Evolutionary conservation across 2,329 filamentous ascomycete species (phyloP).

Genomic region (Calonectria honghensis): DNA sequence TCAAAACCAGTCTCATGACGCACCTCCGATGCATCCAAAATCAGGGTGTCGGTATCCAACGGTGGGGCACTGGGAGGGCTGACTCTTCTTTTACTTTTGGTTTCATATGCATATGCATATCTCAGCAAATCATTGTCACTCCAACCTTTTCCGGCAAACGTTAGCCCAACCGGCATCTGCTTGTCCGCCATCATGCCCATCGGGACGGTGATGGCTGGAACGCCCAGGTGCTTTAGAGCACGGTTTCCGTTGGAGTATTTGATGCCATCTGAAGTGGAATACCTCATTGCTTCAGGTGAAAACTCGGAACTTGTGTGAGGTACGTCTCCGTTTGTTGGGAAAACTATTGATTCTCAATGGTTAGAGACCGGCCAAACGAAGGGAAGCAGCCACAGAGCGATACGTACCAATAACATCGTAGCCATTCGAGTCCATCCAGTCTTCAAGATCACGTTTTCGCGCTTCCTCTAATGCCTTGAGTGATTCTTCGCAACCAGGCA

Average conservation of each 20-base stretch:
- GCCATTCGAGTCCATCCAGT: constrained; percentile 54
- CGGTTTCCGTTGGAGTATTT: constrained; percentile 39
- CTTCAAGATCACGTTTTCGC: constrained; percentile 69
- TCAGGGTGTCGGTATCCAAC: constrained; percentile 6
- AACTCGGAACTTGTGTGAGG: constrained; percentile 25
- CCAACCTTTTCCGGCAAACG: constrained; percentile 31
- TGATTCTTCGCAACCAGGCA: constrained; percentile 35
- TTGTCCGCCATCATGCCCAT: constrained; percentile 39
- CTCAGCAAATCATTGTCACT: constrained; percentile 21
- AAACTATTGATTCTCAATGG: constrained; percentile 3
- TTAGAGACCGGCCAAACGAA: no score
- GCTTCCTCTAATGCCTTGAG: constrained; percentile 65
- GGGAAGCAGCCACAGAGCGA: background rate
- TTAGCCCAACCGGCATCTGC: constrained; percentile 39
- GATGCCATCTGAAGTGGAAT: constrained; percentile 29
- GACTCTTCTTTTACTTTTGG: background rate
- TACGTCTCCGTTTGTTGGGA: constrained; percentile 39
- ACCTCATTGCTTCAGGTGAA: constrained; percentile 1
- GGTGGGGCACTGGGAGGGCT: background rate
- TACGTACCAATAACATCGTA: constrained; percentile 24
- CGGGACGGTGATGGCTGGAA: constrained; percentile 37
- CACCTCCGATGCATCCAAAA: background rate
- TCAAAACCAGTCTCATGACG: background rate
- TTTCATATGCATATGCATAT: constrained; percentile 33
- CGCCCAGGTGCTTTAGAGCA: constrained; percentile 37